Evolutionary conservation across 257 asterid species (phyloP), one percentile per base, ranked within the genome.

Genomic region (Penstemon eatonii): DNA sequence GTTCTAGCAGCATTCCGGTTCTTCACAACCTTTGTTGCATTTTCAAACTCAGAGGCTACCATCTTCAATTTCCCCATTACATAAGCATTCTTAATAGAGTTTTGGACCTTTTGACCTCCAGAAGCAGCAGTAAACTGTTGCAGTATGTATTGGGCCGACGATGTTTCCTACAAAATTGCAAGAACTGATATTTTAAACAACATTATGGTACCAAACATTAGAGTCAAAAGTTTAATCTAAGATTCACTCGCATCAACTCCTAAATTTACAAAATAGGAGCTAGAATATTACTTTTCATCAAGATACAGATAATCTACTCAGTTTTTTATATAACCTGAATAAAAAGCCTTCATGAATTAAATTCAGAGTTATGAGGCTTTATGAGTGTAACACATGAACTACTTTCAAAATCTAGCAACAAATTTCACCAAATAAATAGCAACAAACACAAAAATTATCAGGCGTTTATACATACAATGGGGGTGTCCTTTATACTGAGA

Each of bases 1-100:
- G 87, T 90, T 85, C 88, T 76, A 4, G 85, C 75, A 37, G 80
- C 82, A 56, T 85, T 84, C 73, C 90, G 63, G 74, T 81, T 88
- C 88, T 92, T 92, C 74, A 90, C 97, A 0, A 92, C 90, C 73
- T 84, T 90, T 0, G 91, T 84, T 0, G 98, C 96, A 13, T 96
- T 90, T 75, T 90, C 98, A 54, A 92, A 86, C 79, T 92, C 97
- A 0, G 96, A 86, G 38, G 92, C 94, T 50, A 85, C 86, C 97
- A 92, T 92, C 85, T 75, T 90, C 84, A 90, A 3, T 74, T 88
- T 92, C 25, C 96, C 98, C 98, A 86, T 86, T 13, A 97, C 95
- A 60, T 90, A 90, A 0, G 97, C 95, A 53, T 86, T 92, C 86
- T 79, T 86, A 5, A 88, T 80, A 0, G 90, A 79, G 65, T 72